Evolutionary conservation across 2,329 filamentous ascomycete genomes (phyloP).

Genomic region (Ciborinia camelliae): DNA sequence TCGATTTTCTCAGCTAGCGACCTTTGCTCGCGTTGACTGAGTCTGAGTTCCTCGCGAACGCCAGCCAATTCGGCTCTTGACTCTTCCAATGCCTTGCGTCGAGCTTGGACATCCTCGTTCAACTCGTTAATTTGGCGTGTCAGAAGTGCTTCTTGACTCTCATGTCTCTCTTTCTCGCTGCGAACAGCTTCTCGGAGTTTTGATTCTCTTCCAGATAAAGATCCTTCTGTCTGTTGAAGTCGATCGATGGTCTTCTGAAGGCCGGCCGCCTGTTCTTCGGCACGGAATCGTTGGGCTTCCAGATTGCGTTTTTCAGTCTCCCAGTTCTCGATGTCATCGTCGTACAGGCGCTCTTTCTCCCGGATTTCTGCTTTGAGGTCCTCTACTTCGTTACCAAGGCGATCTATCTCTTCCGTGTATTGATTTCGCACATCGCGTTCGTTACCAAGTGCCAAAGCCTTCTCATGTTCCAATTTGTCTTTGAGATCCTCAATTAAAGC

Average conservation of each 20-base stretch:
- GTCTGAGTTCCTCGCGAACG: slow-evolving; percentile 67
- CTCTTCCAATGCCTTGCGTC: slow-evolving; percentile 62
- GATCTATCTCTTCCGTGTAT: slow-evolving; percentile 53
- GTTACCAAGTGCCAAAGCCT: slow-evolving; percentile 44
- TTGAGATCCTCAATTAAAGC: slow-evolving; percentile 47
- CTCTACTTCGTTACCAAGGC: slow-evolving; percentile 49
- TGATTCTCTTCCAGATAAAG: slow-evolving; percentile 63
- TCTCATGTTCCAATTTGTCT: slow-evolving; percentile 45
- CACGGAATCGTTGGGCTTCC: slow-evolving; percentile 61
- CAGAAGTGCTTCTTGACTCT: slow-evolving; percentile 66
- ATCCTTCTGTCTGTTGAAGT: slow-evolving; percentile 65
- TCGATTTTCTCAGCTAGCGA: slow-evolving; percentile 62
- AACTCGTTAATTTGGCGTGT: slow-evolving; percentile 72
- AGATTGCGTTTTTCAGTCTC: slow-evolving; percentile 62
- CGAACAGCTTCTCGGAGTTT: slow-evolving; percentile 66
- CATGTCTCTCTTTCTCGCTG: slow-evolving; percentile 69
- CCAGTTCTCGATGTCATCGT: slow-evolving; percentile 71
- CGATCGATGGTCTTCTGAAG: slow-evolving; percentile 69
- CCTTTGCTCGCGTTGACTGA: slow-evolving; percentile 61
- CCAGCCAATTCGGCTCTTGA: slow-evolving; percentile 63
- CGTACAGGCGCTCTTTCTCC: slow-evolving; percentile 68
- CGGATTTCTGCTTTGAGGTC: slow-evolving; percentile 56
- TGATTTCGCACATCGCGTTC: slow-evolving; percentile 57
- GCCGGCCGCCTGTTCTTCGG: slow-evolving; percentile 63
- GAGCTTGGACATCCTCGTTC: slow-evolving; percentile 65